phyloP scores from a whole-genome alignment of 2,329 filamentous ascomycete genomes.

The Geosmithia flava region DNA sequence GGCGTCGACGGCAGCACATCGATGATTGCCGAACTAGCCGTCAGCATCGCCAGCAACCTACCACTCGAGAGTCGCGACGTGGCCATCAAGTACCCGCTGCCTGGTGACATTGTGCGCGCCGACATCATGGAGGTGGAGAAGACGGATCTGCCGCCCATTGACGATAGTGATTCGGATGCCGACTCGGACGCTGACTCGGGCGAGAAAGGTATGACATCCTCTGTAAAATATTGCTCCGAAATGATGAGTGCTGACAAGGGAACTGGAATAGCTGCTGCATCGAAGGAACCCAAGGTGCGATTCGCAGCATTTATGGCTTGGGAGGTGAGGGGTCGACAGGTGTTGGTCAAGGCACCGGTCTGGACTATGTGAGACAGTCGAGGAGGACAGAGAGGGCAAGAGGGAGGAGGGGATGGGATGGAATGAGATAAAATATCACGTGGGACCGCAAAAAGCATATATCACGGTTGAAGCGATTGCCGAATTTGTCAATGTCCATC shows the following conservation, averaged over 20 bases:
- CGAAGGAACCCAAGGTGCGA: slow-evolving; percentile 48
- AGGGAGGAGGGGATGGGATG: too few species aligned
- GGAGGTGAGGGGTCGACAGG: slow-evolving; percentile 64
- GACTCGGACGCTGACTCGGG: slow-evolving; percentile 27
- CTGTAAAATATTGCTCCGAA: slow-evolving; percentile 1
- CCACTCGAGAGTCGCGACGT: slow-evolving; percentile 89
- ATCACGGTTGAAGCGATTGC: too few species aligned
- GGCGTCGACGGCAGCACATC: slow-evolving; percentile 80
- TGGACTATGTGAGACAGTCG: slow-evolving; percentile 36
- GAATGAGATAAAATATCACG: neutral
- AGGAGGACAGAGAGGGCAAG: neutral
- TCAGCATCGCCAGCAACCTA: slow-evolving; percentile 75
- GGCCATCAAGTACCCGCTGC: slow-evolving; percentile 71
- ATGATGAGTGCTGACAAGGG: slow-evolving; percentile 25
- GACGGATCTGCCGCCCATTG: slow-evolving; percentile 48
- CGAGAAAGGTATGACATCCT: slow-evolving; percentile 10
- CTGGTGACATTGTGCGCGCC: slow-evolving; percentile 56
- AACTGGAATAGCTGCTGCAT: slow-evolving; percentile 17
- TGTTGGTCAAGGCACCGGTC: slow-evolving; percentile 64
- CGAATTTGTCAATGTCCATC: neutral
- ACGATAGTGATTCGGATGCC: slow-evolving; percentile 28
- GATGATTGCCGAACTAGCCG: slow-evolving; percentile 86
- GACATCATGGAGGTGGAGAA: slow-evolving; percentile 85
- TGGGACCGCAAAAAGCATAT: neutral
- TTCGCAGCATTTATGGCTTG: slow-evolving; percentile 65